Evolutionary conservation across 192 early-diverging fungal genomes (phyloP).

Genomic region (Coemansia sp.): DNA sequence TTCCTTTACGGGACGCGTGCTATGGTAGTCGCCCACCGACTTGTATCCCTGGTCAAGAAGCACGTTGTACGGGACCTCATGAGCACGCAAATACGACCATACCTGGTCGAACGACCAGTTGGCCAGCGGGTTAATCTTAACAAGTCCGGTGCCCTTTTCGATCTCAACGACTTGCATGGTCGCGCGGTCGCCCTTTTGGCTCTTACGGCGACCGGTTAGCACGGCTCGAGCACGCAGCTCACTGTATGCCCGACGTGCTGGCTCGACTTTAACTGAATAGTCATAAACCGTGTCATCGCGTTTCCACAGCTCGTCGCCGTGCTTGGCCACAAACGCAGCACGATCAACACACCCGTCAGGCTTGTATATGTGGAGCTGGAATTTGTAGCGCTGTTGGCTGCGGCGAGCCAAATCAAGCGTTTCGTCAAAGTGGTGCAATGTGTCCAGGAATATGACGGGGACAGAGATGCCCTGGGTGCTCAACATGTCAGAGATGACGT

Average conservation of each 20-base stretch:
- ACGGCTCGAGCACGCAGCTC: constrained; percentile 70
- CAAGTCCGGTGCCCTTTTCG: constrained; percentile 67
- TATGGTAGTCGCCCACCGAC: constrained; percentile 90
- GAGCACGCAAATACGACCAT: constrained; percentile 76
- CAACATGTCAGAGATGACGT: constrained; percentile 85
- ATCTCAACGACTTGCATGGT: constrained; percentile 77
- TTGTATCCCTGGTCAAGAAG: constrained; percentile 88
- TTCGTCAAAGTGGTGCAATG: constrained; percentile 91
- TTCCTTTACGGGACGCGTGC: constrained; percentile 67
- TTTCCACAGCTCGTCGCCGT: constrained; percentile 85
- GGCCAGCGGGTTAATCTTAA: constrained; percentile 93
- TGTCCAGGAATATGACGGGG: constrained; percentile 88
- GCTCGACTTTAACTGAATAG: constrained; percentile 93
- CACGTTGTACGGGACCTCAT: constrained; percentile 88
- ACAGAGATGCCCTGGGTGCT: constrained; percentile 62
- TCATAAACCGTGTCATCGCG: constrained; percentile 77
- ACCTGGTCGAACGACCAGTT: constrained; percentile 89
- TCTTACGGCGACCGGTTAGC: constrained; percentile 86
- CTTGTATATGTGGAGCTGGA: constrained; percentile 70
- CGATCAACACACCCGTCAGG: constrained; percentile 61
- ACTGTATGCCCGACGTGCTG: constrained; percentile 80
- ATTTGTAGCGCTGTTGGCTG: constrained; percentile 66
- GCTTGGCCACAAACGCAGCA: constrained; percentile 64
- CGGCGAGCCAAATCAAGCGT: constrained; percentile 76
- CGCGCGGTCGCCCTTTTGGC: constrained; percentile 82